Conservation (phyloP, 768 basidiomycete genomes). For the Collybia nuda region DNA sequence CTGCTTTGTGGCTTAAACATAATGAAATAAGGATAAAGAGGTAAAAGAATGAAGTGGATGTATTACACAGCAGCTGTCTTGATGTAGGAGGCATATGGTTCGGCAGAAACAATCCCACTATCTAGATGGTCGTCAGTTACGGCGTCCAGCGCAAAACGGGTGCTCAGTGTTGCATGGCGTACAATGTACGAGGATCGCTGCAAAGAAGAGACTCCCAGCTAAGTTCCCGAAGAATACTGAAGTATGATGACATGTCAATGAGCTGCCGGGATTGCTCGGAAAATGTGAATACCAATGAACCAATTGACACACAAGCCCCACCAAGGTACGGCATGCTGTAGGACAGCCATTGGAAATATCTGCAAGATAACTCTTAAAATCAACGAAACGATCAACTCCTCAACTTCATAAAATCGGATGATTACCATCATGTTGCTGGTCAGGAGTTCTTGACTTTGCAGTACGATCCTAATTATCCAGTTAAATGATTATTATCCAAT, state of each 20-base stretch:
- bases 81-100: slow-evolving; percentile 59
- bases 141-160: background rate
- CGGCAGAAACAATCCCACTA: slow-evolving; percentile 54
- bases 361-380: too few species aligned
- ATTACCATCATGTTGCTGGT: slow-evolving; percentile 76
- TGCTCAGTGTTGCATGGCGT: slow-evolving; percentile 14
- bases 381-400: too few species aligned
- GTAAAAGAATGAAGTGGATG: background rate
- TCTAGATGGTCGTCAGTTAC: slow-evolving; percentile 32
- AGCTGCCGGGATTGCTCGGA: too few species aligned
- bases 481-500: background rate
- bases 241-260: slow-evolving; percentile 2
- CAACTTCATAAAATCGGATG: too few species aligned
- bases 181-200: slow-evolving; percentile 66
- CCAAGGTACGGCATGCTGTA: slow-evolving; percentile 63
- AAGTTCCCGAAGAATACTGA: slow-evolving; percentile 71
- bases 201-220: slow-evolving; percentile 69
- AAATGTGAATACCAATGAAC: slow-evolving; percentile 40
- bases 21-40: background rate
- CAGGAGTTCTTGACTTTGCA: slow-evolving; percentile 68
- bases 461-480: slow-evolving; percentile 53
- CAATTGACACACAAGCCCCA: slow-evolving; percentile 72
- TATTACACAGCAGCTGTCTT: slow-evolving; percentile 56
- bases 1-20: slow-evolving; percentile 61
- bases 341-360: slow-evolving; percentile 62